Percentiles rank a stretch among this genome's conserved stretches.
Evolutionary conservation across 1,139 yeast species (phyloP).

Genomic region (Arxiozyma telluris): DNA sequence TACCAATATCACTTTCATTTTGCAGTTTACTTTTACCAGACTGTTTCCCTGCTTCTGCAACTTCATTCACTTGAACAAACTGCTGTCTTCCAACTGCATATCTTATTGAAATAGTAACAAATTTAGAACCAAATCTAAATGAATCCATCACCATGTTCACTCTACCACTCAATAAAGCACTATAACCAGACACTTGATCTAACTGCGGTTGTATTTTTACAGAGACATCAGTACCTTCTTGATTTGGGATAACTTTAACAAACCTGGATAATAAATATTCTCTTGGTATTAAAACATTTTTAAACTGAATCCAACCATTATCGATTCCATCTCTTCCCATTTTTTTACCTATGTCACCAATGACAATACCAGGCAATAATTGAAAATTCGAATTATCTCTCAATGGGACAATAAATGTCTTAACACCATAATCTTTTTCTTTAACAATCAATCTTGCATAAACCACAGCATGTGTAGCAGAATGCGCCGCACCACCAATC

Average conservation of each 20-base stretch:
- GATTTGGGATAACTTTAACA: conserved; percentile 47
- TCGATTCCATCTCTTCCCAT: conserved; percentile 82
- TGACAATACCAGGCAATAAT: conserved; percentile 65
- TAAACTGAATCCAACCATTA: conserved; percentile 91
- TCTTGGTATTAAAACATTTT: conserved; percentile 73
- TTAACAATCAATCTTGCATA: conserved; percentile 77
- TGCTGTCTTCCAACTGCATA: conserved; percentile 88
- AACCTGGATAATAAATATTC: conserved; percentile 76
- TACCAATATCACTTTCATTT: not conserved
- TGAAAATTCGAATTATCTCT: conserved; percentile 61
- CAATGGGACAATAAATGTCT: conserved; percentile 82
- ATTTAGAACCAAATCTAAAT: conserved; percentile 69
- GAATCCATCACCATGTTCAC: conserved; percentile 85
- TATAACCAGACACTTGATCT: conserved; percentile 72
- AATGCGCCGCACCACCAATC: conserved; percentile 97
- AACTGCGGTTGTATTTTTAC: conserved; percentile 64
- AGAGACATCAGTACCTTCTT: conserved; percentile 42
- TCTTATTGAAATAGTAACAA: conserved; percentile 74
- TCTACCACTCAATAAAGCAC: conserved; percentile 81
- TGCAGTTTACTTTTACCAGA: too few species aligned
- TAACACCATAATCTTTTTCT: conserved; percentile 83
- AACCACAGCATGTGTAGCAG: conserved; percentile 74
- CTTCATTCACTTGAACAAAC: conserved; percentile 38
- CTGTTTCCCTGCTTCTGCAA: conserved; percentile 6
- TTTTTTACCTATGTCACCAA: conserved; percentile 89